Evolutionary conservation across 2,329 filamentous ascomycete species (phyloP), one percentile per base, ranked within the genome.

Genomic region (Pezicula carpinea): DNA sequence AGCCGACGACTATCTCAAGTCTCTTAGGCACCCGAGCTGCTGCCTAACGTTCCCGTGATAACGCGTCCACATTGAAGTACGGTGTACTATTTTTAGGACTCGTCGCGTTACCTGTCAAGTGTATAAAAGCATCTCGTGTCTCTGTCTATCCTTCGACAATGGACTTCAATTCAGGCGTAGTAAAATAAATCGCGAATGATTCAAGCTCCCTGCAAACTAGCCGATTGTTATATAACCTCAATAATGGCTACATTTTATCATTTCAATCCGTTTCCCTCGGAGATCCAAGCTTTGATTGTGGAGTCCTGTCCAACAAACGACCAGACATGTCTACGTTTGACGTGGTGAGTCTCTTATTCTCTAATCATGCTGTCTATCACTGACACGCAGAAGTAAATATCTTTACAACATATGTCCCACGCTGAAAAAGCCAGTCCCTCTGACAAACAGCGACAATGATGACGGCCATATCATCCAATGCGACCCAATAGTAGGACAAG

Each of bases 211-310:
- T 29, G 13, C 13, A 29, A 29, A 10, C 26, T 10, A 3, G 13
- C 26, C 1, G 13, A 23, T 5, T 5, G 22, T 11, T 8, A 36
- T 19, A 36, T 3, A 36, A 15, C 18, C 18, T 8, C 14, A 19
- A 41, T 17, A 2, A 13, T 49, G 33, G 4, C 35, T 17, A 47
- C 43, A 26, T 60, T 60, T 32, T 29, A 47, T 11, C 50, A 47
- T 6, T 59, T 60, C 47, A 51, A 40, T 3, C 50, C 51, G 3
- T 58, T 60, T 22, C 59, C 58, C 17, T 32, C 47, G 5, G 57
- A 62, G 22, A 59, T 62, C 5, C 58, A 60, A 13, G 26, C 43
- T 8, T 8, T 61, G 17, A 51, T 61, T 6, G 44, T 60, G n/a
- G 43, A 50, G 14, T 41, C 40, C 17, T 62, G 58, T 42, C 19